These are phyloP conservation scores for Syncephalastrum sp. DNA, from an alignment of 371 early-diverging fungal species.

Conservation along the genomic window DNA sequence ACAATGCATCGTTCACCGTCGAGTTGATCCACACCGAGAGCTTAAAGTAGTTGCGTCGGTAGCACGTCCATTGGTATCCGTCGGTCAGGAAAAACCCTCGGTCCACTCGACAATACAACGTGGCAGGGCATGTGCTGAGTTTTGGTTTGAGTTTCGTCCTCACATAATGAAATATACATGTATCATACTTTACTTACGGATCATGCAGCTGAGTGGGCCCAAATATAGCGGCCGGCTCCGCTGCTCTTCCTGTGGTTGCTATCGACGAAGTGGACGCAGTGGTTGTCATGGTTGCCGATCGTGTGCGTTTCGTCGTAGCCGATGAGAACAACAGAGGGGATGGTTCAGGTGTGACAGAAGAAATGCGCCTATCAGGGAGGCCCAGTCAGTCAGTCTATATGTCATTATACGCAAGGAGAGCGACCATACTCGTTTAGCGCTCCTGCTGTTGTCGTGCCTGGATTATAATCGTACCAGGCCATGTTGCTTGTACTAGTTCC, in stretches of 20 bases:
- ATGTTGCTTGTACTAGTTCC: neutral
- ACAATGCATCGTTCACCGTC: conserved; percentile 29
- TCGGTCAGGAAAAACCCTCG: conserved; percentile 70
- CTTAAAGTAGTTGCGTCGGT: conserved; percentile 90
- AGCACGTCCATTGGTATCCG: conserved; percentile 79
- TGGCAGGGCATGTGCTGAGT: neutral
- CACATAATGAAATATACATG: conserved; percentile 4
- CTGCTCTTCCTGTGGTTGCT: neutral
- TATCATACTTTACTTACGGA: neutral
- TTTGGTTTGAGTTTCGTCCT: conserved; percentile 36
- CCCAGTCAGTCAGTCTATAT: no score
- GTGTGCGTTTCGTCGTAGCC: neutral
- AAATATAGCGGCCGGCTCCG: conserved; percentile 12
- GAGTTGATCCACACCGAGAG: conserved; percentile 63
- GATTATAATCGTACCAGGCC: neutral
- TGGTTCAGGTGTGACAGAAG: neutral
- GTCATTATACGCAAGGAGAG: no score
- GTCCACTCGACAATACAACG: conserved; percentile 33
- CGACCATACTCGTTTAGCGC: no score
- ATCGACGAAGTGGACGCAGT: neutral
- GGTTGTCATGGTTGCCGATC: conserved; percentile 1
- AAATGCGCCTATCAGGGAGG: no score
- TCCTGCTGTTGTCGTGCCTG: neutral
- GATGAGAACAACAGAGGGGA: neutral
- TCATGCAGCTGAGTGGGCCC: conserved; percentile 13